Conservation (phyloP, 176 grass and related monocot genomes). For the Urochloa ruziziensis region DNA sequence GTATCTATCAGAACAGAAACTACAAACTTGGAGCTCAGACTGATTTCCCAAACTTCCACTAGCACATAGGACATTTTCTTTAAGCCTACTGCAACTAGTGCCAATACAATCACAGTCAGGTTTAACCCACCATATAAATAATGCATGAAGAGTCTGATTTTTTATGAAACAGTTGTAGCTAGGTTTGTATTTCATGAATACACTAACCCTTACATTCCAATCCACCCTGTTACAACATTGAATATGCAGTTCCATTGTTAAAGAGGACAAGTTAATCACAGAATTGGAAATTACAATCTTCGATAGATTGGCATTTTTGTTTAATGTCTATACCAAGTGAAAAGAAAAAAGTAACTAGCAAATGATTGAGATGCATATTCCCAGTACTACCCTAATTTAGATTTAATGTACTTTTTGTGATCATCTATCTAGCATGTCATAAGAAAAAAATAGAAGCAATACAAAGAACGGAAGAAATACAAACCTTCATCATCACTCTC, state of each 20-base stretch:
- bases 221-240: no score
- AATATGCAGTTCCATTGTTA: no score
- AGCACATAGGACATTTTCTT: background rate
- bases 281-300: background rate
- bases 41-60: background rate
- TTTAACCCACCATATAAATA: background rate
- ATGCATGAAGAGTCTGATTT: background rate
- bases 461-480: constrained; percentile 10
- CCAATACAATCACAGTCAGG: background rate
- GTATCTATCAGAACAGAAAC: background rate
- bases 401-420: background rate
- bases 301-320: background rate
- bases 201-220: no score
- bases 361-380: background rate
- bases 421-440: no score
- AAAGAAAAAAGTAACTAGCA: background rate
- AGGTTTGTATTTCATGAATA: background rate
- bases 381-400: background rate
- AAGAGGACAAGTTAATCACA: no score
- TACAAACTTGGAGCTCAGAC: background rate
- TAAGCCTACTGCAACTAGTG: background rate
- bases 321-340: background rate
- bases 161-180: background rate
- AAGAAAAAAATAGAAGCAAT: background rate
- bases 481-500: constrained; percentile 86